Evolutionary conservation across 2,329 filamentous ascomycete genomes (phyloP).

Genomic region (Canariomyces notabilis): DNA sequence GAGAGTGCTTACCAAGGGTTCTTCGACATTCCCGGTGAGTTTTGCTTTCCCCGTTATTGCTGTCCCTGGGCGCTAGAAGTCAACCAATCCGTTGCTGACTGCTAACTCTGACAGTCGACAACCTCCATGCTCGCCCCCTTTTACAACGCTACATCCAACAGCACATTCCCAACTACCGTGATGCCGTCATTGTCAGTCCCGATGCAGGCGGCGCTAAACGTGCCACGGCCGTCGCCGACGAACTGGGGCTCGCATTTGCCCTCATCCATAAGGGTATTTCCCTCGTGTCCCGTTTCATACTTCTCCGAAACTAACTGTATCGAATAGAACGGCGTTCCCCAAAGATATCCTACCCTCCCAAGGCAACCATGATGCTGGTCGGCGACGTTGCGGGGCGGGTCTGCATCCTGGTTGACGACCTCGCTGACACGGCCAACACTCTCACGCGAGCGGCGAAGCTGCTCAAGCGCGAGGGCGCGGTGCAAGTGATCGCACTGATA

Average conservation of each 20-base stretch:
- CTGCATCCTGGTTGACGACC: constrained; percentile 88
- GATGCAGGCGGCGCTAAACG: constrained; percentile 96
- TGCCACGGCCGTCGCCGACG: constrained; percentile 93
- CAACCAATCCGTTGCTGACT: neutral
- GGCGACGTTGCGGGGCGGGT: constrained; percentile 66
- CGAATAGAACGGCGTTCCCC: constrained; percentile 52
- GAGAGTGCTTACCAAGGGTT: constrained; percentile 86
- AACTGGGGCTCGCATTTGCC: constrained; percentile 88
- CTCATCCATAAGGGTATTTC: constrained; percentile 86
- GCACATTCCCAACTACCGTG: constrained; percentile 76
- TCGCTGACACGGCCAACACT: constrained; percentile 94
- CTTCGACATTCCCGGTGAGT: constrained; percentile 25
- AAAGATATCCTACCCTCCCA: constrained; percentile 67
- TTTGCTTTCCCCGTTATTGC: neutral
- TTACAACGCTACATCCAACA: constrained; percentile 68
- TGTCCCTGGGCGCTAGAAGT: neutral
- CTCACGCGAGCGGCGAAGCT: constrained; percentile 94
- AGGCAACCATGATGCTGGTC: constrained; percentile 81
- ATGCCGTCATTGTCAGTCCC: constrained; percentile 90
- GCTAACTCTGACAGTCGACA: constrained; percentile 60
- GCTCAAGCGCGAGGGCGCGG: constrained; percentile 90
- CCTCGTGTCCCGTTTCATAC: constrained; percentile 9
- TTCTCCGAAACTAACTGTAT: neutral
- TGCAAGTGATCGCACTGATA: constrained; percentile 80
- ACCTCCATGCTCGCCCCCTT: constrained; percentile 80